Conservation (phyloP, 768 basidiomycete species). For the Ephemerocybe angulata region DNA sequence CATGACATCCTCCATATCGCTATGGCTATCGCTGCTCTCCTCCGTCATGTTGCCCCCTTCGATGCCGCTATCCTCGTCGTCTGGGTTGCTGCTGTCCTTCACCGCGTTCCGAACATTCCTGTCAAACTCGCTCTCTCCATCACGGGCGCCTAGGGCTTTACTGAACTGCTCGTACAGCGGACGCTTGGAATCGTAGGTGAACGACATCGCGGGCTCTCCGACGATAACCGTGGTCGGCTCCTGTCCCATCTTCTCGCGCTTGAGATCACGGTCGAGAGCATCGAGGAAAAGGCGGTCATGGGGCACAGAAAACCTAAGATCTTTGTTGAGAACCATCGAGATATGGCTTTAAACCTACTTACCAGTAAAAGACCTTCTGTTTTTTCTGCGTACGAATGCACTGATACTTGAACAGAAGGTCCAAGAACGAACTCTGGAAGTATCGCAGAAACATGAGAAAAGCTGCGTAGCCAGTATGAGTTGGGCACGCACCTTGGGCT, state of each 20-base stretch:
- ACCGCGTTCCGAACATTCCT: slow-evolving; percentile 30
- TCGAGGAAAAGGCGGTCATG: slow-evolving; percentile 97
- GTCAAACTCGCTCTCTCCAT: slow-evolving; percentile 40
- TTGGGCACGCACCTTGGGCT: slow-evolving; percentile 74
- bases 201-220: slow-evolving; percentile 83
- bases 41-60: slow-evolving; percentile 9
- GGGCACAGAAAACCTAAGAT: slow-evolving; percentile 87
- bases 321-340: neutral
- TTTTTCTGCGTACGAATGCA: slow-evolving; percentile 98
- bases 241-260: slow-evolving; percentile 87
- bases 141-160: slow-evolving; percentile 37
- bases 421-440: slow-evolving; percentile 84
- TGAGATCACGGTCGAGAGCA: slow-evolving; percentile 92
- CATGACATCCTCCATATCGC: slow-evolving; percentile 17
- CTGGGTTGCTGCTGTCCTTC: slow-evolving; percentile 26
- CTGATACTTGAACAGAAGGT: slow-evolving; percentile 92
- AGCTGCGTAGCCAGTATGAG: neutral
- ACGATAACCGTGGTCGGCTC: slow-evolving; percentile 73
- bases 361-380: slow-evolving; percentile 99
- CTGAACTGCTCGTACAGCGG: slow-evolving; percentile 88
- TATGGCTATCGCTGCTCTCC: slow-evolving; percentile 8
- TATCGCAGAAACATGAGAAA: slow-evolving; percentile 52
- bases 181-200: slow-evolving; percentile 82
- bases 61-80: slow-evolving; percentile 21
- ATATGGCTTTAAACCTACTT: slow-evolving; percentile 23